Conservation (phyloP, 1,139 yeast species). For the Hemisphaericaspora xylanilytica region DNA sequence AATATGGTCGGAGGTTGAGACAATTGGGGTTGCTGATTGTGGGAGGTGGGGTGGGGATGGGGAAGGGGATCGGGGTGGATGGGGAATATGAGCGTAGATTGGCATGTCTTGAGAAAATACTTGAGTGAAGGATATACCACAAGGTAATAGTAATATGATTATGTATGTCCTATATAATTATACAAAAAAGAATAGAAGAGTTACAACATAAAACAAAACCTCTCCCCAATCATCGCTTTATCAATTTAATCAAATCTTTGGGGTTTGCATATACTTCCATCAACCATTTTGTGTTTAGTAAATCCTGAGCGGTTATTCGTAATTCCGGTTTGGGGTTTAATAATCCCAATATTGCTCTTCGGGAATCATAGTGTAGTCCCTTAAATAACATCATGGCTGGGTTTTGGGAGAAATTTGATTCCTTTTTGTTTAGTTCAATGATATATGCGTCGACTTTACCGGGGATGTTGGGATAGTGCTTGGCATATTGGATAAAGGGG, state of each 20-base stretch:
- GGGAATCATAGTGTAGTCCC: conserved; percentile 39
- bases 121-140: not conserved
- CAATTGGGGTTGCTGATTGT: no score
- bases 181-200: conserved; percentile 1
- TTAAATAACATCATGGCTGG: conserved; percentile 37
- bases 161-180: not conserved
- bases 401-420: conserved; percentile 18
- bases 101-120: not conserved
- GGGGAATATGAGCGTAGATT: not conserved
- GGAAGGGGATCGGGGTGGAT: not conserved
- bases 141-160: no score
- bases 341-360: conserved; percentile 31
- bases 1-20: no score
- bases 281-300: conserved; percentile 39
- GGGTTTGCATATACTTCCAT: conserved; percentile 45
- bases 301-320: conserved; percentile 24
- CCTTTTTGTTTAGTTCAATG: conserved; percentile 25
- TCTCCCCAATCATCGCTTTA: conserved; percentile 4
- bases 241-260: conserved; percentile 29
- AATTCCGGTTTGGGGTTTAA: conserved; percentile 31
- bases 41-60: no score
- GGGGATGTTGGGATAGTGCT: conserved; percentile 22
- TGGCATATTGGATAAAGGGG: conserved; percentile 24
- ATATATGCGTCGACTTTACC: conserved; percentile 18
- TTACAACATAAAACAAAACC: not conserved